Evolutionary conservation across 495 filamentous ascomycete genomes (phyloP), one percentile per base, ranked within the genome.

Genomic region (Neurospora pannonica): DNA sequence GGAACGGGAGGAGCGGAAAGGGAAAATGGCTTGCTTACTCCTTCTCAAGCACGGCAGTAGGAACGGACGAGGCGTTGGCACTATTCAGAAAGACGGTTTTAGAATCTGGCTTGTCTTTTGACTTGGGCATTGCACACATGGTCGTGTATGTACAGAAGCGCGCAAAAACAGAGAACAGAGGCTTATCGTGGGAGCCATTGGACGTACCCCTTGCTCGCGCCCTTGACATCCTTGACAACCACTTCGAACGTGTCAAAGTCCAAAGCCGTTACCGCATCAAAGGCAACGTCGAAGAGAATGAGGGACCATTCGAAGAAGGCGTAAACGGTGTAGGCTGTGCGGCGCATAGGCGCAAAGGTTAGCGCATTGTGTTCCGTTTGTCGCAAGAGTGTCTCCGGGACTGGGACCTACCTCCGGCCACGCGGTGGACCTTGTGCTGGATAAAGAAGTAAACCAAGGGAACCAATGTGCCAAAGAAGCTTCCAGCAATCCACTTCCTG

Each of bases 201-300:
- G 88, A 98, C 97, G 90, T 99, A 99, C 97, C 96, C 97, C 94
- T 95, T 96, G 85, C 92, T 95, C 79, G 91, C 84, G 71, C 96
- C 95, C 83, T 94, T 94, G 48, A 93, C 87, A 86, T 99, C 96
- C 82, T 88, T 92, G 73, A 99, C 86, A 78, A 94, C 89, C 75
- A 99, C 83, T 81, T 99, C 95, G 80, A 99, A 92, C 34, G 89
- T 90, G 48, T 91, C 88, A 85, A 98, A 99, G 82, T 99, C 96
- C 72, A 98, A 83, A n/a, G 93, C 93, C 11, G 96, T 98, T 72
- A 98, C 92, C 42, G 97, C 94, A 85, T 99, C 96, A 82, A 98
- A 99, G 19, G 88, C 95, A 70, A 99, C 93, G 82, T 99, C 96
- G 81, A 97, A 93, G 74, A 98, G 83, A 78, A 99, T 94, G 62